Evolutionary conservation across 345 rosid species (phyloP), one percentile per base, ranked within the genome.

Genomic region (Citrus trifoliata): DNA sequence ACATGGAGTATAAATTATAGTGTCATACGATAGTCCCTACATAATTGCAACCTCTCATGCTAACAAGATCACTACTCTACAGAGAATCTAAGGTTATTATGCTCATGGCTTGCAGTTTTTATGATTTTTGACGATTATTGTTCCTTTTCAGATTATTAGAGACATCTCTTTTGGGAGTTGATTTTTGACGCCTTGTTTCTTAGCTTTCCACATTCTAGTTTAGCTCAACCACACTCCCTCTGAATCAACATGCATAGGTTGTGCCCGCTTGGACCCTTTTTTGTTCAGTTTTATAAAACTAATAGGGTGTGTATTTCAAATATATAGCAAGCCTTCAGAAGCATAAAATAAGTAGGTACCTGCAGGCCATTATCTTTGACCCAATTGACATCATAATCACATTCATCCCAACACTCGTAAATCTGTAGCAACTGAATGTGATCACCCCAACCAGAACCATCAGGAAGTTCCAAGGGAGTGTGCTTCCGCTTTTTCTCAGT

Each of bases 361-460:
- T 93, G 97, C 86, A 96, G 77, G 80, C 86, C 85, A 76, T 88
- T 77, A 65, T 90, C 92, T 82, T 89, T 93, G 88, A 95, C 90
- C 99, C 99, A 96, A 67, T 80, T 85, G 81, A 87, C 70, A 78
- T 92, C 85, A 76, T 93, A 96, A 76, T 84, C 87, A 78, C 75
- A 80, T 78, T 85, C 87, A 85, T 89, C 92, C 98, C 99, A 94
- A 27, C 79, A 80, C 83, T 94, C 97, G 68, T 62, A 96, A 77
- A 96, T 93, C 87, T 96, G 98, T 65, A 96, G 91, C 84, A 94
- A 78, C 69, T 94, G 97, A 78, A 94, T 90, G 85, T 96, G 98
- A 85, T 96, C 99, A 79, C 99, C 99, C 77, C 78, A 91, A 75
- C 98, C 97, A 67, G 92, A 92, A 70, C 98, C 99, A 85, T 92